Base-by-base conservation (phyloP, 768 basidiomycete species). In the Rickenella mellea region DNA sequence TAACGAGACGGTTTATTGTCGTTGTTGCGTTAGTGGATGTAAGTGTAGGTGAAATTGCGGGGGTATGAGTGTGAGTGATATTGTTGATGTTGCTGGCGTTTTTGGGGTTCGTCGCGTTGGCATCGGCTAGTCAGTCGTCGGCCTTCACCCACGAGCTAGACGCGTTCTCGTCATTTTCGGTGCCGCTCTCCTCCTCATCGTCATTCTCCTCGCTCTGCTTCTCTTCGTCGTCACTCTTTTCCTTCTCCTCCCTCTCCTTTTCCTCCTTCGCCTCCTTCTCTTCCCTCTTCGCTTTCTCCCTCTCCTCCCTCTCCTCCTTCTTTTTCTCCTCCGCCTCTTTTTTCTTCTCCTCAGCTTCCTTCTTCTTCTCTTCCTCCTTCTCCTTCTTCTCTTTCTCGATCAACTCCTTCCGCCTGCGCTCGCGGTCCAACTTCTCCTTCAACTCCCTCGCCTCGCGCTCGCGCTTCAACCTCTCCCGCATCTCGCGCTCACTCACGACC, bases 401-500 rank as follows among this genome's bases (percentile, higher is more conserved):
- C 20, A 25, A 12, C 17, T 49, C 39, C 38, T 48, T 49, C 19
- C 43, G 43, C 10, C 9, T 36, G 15, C 33, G 33, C 33, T 36
- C 33, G 3, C 10, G 33, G 19, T 46, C 40, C 25, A 71, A 58
- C 55, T 78, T 81, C 55, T 81, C 77, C 61, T 79, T 76, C 35
- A 71, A 54, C 54, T 84, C 83, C 31, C 74, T 66, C 20, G 71
- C 80, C 55, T 85, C 84, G 52, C 78, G 80, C 65, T 90, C 86
- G 53, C 72, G 71, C 64, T 73, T 70, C 46, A 88, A 63, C 50
- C 80, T 71, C 61, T 83, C 84, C 48, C 72, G 70, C 69, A 89
- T 76, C 60, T 78, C 76, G 48, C 83, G 73, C 65, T 90, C 87
- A 40, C 69, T 67, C 39, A 72, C 59, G 12, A 90, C 85, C 89